Percentiles rank a stretch among this genome's conserved stretches.
phyloP scores from a whole-genome alignment of 2,329 filamentous ascomycete genomes.

The Escovopsis sp. region DNA sequence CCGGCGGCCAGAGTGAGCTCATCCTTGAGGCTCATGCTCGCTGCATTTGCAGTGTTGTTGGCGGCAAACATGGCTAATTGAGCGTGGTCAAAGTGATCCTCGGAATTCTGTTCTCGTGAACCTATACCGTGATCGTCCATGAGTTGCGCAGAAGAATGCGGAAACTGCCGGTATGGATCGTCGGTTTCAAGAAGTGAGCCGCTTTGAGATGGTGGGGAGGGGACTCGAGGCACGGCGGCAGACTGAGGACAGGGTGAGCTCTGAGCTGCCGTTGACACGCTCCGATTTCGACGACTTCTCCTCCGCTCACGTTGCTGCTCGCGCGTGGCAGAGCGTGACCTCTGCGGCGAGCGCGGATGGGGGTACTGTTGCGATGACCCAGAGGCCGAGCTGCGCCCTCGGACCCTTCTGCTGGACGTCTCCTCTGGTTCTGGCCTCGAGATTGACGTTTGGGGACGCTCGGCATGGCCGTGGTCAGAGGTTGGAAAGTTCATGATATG shows the following conservation, averaged over 20 bases:
- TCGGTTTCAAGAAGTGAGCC: slow-evolving; percentile 27
- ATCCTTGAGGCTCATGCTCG: slow-evolving; percentile 35
- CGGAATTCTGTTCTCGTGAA: slow-evolving; percentile 1
- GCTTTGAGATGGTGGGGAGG: slow-evolving; percentile 23
- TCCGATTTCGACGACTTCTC: slow-evolving; percentile 1
- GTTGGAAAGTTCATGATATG: slow-evolving; percentile 23
- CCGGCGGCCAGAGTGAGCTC: slow-evolving; percentile 34
- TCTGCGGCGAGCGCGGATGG: neutral
- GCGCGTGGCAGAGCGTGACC: slow-evolving; percentile 2
- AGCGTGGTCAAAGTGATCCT: slow-evolving; percentile 24
- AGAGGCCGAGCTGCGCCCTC: slow-evolving; percentile 7
- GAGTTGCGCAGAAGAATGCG: slow-evolving; percentile 14
- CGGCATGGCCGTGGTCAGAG: slow-evolving; percentile 21
- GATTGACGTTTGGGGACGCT: slow-evolving; percentile 22
- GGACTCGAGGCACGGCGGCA: slow-evolving; percentile 15
- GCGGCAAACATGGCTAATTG: slow-evolving; percentile 25
- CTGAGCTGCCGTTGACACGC: neutral
- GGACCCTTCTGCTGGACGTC: neutral
- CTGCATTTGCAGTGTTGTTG: slow-evolving; percentile 18
- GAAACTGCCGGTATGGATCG: slow-evolving; percentile 26
- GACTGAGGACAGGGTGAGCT: slow-evolving; percentile 21
- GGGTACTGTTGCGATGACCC: slow-evolving; percentile 2
- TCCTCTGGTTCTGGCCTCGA: neutral
- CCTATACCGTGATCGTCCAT: slow-evolving; percentile 5
- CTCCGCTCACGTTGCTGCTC: slow-evolving; percentile 3